Conservation (phyloP, 1,284 basidiomycete species). For the Pholiota adiposa region DNA sequence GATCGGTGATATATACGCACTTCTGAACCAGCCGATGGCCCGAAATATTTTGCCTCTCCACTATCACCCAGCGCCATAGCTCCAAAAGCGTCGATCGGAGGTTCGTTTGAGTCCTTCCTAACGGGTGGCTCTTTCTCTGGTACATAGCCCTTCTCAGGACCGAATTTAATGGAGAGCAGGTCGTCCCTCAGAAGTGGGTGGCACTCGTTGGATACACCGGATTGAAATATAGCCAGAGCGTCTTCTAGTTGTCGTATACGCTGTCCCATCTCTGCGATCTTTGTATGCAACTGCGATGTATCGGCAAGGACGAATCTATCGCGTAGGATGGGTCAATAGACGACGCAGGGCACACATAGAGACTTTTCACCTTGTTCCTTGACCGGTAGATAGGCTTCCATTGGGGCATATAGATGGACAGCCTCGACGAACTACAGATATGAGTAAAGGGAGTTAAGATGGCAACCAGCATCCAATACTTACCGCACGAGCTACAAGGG, state of each 20-base stretch:
- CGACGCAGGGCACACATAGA: background rate
- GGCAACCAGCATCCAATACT: conserved; percentile 11
- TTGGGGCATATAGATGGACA: conserved; percentile 61
- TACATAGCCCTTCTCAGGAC: conserved; percentile 42
- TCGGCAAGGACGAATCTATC: conserved; percentile 68
- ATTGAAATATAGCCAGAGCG: conserved; percentile 66
- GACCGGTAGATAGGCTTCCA: conserved; percentile 61
- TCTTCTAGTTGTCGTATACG: conserved; percentile 75
- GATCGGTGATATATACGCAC: conserved; percentile 28
- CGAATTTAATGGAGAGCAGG: conserved; percentile 63
- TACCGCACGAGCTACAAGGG: conserved; percentile 57
- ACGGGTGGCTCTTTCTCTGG: conserved; percentile 25
- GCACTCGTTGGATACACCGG: conserved; percentile 57
- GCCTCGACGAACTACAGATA: conserved; percentile 40
- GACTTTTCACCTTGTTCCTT: conserved; percentile 51
- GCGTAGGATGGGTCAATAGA: background rate
- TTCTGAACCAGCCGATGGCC: conserved; percentile 66
- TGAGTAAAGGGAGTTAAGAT: conserved; percentile 5
- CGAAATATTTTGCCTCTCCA: conserved; percentile 71
- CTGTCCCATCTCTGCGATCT: conserved; percentile 74
- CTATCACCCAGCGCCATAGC: conserved; percentile 65
- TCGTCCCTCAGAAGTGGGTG: conserved; percentile 72
- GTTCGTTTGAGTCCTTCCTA: conserved; percentile 26
- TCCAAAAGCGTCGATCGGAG: conserved; percentile 50
- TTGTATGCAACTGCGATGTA: conserved; percentile 69